Percentiles rank a stretch among this genome's conserved stretches.
phyloP scores from a whole-genome alignment of 2,329 filamentous ascomycete species.

The Cladosporium sphaerospermum region DNA sequence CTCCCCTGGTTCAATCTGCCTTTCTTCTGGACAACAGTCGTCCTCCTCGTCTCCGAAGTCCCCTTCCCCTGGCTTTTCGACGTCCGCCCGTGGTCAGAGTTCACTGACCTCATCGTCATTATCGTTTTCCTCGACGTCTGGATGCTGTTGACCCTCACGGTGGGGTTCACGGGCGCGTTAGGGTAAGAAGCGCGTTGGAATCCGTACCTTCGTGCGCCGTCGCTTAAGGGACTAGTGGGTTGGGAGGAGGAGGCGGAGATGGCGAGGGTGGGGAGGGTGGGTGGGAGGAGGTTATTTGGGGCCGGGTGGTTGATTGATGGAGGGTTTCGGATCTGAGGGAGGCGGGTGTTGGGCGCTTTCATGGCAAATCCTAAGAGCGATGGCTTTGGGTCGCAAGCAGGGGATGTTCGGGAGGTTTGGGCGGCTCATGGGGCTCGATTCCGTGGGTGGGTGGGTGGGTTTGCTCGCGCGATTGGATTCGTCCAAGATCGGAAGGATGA shows the following conservation, averaged over 20 bases:
- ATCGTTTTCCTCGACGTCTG: neutral
- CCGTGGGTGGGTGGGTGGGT: too few relatives aligned
- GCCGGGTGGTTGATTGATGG: neutral
- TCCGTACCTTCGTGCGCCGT: neutral
- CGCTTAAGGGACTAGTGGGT: neutral
- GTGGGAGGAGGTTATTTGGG: neutral
- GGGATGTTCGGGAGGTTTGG: too few relatives aligned
- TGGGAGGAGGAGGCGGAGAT: neutral
- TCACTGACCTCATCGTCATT: neutral
- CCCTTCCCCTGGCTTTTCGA: neutral
- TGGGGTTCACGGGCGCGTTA: neutral
- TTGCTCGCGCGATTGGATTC: too few relatives aligned
- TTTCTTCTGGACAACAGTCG: neutral
- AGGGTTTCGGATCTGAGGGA: too few relatives aligned
- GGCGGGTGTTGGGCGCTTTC: too few relatives aligned
- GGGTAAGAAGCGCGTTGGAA: neutral
- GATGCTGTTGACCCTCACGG: neutral
- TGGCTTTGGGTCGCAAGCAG: too few relatives aligned
- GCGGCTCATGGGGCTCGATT: too few relatives aligned
- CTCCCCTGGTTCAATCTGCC: neutral
- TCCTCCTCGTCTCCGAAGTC: neutral
- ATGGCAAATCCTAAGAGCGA: too few relatives aligned
- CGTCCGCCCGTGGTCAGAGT: neutral
- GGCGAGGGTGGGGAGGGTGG: neutral
- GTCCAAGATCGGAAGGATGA: too few relatives aligned